A percentile compares a stretch with the other conserved stretches of the same genome.
These are phyloP conservation scores for Dillenia turbinata DNA, from an alignment of 164 flowering plant species.

Conservation along the genomic window DNA sequence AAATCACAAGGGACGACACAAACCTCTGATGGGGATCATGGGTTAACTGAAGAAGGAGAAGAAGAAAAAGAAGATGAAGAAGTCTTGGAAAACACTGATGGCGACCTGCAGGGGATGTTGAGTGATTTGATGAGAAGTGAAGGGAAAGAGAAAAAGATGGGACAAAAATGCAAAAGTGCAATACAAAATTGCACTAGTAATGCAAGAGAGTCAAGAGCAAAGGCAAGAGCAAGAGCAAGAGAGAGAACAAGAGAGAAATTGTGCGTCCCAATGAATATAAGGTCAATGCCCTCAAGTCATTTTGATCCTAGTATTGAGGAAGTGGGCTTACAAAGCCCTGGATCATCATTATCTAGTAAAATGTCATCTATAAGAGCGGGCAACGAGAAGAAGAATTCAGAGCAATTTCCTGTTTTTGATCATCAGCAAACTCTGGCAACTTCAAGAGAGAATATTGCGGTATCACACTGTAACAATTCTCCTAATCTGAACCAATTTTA, in stretches of 20 bases:
- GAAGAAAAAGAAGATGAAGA: not conserved
- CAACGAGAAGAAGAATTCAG: constrained; percentile 8
- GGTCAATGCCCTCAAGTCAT: no score
- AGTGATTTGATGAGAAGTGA: not conserved
- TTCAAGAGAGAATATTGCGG: not conserved
- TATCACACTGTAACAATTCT: constrained; percentile 4
- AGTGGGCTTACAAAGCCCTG: no score
- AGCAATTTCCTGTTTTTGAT: constrained; percentile 2
- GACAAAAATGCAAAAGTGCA: not conserved
- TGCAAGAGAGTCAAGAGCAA: constrained; percentile 34
- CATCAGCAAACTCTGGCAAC: constrained; percentile 11
- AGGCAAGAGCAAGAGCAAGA: constrained; percentile 49
- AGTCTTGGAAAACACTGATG: no score
- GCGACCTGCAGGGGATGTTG: no score
- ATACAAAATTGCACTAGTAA: not conserved
- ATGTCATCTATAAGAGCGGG: no score
- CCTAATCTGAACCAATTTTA: no score
- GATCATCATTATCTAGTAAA: no score
- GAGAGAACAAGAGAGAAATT: constrained; percentile 37
- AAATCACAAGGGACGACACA: no score
- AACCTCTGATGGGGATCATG: no score
- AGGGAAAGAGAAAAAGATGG: no score
- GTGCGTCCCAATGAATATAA: not conserved
- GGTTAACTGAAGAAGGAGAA: not conserved
- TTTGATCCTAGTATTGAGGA: no score